These are phyloP conservation scores for Opeltia flavorubescens DNA, from an alignment of 495 filamentous ascomycete genomes.

Conservation along the genomic window DNA sequence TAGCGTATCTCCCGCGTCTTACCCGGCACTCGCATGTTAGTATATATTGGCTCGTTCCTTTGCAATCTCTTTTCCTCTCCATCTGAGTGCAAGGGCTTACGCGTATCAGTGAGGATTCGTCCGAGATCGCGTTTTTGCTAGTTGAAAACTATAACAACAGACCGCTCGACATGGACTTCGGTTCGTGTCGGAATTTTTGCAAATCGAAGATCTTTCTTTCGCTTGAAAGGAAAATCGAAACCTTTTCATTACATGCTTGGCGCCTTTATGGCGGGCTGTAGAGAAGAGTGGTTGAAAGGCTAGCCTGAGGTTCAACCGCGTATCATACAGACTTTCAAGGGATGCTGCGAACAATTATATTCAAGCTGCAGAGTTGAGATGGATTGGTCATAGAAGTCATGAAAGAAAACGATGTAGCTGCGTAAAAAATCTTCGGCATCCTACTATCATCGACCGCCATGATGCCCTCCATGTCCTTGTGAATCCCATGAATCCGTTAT, in stretches of 20 bases:
- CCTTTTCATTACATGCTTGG: constrained; percentile 25
- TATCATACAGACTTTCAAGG: not conserved
- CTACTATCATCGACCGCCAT: no score
- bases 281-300: constrained; percentile 19
- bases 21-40: constrained; percentile 4
- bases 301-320: no score
- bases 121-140: constrained; percentile 43
- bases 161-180: constrained; percentile 34
- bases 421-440: no score
- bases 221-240: not conserved
- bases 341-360: no score
- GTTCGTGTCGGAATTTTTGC: constrained; percentile 35
- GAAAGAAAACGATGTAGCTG: no score
- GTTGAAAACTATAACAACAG: constrained; percentile 42
- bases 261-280: constrained; percentile 17
- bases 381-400: no score
- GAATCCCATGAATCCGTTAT: no score
- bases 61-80: constrained; percentile 1
- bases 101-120: constrained; percentile 41
- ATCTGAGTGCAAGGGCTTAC: constrained; percentile 27
- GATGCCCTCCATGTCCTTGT: no score
- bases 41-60: constrained; percentile 4
- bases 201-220: constrained; percentile 4
- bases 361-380: no score
- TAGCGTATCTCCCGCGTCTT: not conserved